phyloP scores from a whole-genome alignment of 2,329 filamentous ascomycete species.

The Penicillium corylophilum region DNA sequence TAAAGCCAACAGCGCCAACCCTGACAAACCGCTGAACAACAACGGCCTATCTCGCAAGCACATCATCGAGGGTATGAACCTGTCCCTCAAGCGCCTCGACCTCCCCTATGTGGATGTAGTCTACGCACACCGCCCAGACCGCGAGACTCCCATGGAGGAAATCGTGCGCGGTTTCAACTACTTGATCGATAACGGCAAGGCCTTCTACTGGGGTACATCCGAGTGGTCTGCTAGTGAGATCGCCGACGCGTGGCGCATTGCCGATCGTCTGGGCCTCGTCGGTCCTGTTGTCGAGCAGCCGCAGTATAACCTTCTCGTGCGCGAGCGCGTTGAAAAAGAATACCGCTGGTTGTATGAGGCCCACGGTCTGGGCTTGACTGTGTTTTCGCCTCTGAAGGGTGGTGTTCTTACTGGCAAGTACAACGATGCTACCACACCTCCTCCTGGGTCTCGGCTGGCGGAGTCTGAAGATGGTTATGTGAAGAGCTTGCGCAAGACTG shows the following conservation, averaged over 20 bases:
- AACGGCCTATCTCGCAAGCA: constrained; percentile 68
- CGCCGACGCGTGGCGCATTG: constrained; percentile 60
- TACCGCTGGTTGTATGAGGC: constrained; percentile 61
- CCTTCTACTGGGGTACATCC: constrained; percentile 70
- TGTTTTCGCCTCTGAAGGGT: constrained; percentile 60
- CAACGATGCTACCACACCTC: constrained; percentile 52
- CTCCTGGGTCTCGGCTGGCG: constrained; percentile 57
- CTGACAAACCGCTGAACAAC: constrained; percentile 64
- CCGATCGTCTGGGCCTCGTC: constrained; percentile 61
- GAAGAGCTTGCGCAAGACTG: constrained; percentile 42
- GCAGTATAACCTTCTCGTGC: constrained; percentile 63
- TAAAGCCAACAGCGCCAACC: constrained; percentile 57
- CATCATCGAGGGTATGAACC: constrained; percentile 64
- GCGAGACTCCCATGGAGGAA: constrained; percentile 68
- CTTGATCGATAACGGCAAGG: constrained; percentile 65
- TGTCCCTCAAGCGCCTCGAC: constrained; percentile 60
- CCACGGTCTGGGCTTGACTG: constrained; percentile 61
- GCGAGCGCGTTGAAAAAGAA: constrained; percentile 64
- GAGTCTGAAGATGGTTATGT: constrained; percentile 58
- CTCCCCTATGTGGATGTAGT: constrained; percentile 69
- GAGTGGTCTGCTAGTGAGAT: constrained; percentile 69
- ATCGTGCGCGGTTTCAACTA: constrained; percentile 70
- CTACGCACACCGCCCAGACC: constrained; percentile 68
- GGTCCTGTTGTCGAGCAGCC: constrained; percentile 68
- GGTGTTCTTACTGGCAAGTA: constrained; percentile 68